phyloP scores from a whole-genome alignment of 345 rosid genomes.

The Triadica sebifera region DNA sequence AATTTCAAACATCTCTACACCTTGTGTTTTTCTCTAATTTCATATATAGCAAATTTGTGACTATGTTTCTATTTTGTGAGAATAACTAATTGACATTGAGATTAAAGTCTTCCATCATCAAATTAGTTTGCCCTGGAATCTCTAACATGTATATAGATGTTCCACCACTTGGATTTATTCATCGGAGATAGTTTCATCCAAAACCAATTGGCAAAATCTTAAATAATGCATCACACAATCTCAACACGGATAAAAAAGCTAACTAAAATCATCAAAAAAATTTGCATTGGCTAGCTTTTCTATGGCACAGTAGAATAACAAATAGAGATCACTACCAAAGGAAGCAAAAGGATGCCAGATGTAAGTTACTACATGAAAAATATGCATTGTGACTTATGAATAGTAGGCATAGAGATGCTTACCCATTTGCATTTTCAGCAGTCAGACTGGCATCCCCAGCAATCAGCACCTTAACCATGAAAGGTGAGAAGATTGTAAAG shows the following conservation, averaged over 20 bases:
- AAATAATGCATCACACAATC: not conserved
- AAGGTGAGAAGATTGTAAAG: conserved; percentile 11
- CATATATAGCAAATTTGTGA: no score
- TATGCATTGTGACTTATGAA: not conserved
- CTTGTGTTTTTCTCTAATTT: no score
- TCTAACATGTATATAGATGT: not conserved
- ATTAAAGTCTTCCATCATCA: not conserved
- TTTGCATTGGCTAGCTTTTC: not conserved
- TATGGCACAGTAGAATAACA: not conserved
- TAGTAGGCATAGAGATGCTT: conserved; percentile 18
- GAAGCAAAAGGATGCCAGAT: not conserved
- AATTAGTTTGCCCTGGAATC: not conserved
- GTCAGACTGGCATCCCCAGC: conserved; percentile 71
- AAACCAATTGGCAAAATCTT: not conserved
- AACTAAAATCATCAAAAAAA: not conserved
- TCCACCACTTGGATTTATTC: not conserved
- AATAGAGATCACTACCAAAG: not conserved
- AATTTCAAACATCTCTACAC: no score
- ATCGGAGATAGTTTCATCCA: not conserved
- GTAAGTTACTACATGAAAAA: not conserved
- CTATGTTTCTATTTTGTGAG: no score
- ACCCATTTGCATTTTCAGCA: conserved; percentile 80
- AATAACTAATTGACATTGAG: no score
- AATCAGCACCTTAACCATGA: conserved; percentile 64
- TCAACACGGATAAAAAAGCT: no score